Base-by-base conservation (phyloP, 805 yeast species). In the Suhomyces prunicola region DNA sequence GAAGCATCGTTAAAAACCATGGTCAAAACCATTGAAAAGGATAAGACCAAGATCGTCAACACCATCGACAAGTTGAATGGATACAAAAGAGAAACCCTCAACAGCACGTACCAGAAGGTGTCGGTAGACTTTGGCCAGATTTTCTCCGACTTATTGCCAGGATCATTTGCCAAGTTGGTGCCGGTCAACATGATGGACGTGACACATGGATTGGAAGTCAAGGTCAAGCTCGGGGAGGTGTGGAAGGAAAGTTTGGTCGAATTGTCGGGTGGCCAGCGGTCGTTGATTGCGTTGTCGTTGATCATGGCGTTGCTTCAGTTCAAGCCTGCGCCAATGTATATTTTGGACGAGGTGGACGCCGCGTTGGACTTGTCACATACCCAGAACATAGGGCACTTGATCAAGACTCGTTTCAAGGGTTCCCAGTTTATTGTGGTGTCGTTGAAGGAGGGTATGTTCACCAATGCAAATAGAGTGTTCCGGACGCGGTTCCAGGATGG, bases 341-440 rank as follows among this genome's bases (percentile, higher is more conserved):
- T 94, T 35, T 94, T 94, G 99, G 99, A 94, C 74, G 99, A 94
- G 73, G 94, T 94, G 60, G 99, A 94, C 73, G 99, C 99, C 1
- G 99, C 99, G 1, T 79, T 94, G 58, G 99, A 94, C 77, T 80
- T 93, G 58, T 89, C 96, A 54, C 99, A 94, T 67, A 94, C 99
- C 1, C 98, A 94, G 69, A 94, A 94, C 64, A 94, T 94, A 63
- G 99, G 99, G 3, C 97, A 90, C 64, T 77, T 94, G 67, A 94
- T 94, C 69, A 94, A 93, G 72, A 93, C 97, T 0, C 77, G 97
- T 60, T 94, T 94, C 72, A 88, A 89, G 69, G 97, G 96, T 0
- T 88, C 97, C 2, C 99, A 94, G 67, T 94, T 94, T 67, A 93
- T 94, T 58, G 96, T 94, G 47, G 99, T 94, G 22, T 90, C 97